phyloP scores from a whole-genome alignment of 768 basidiomycete genomes.

The Naganishia onofrii region DNA sequence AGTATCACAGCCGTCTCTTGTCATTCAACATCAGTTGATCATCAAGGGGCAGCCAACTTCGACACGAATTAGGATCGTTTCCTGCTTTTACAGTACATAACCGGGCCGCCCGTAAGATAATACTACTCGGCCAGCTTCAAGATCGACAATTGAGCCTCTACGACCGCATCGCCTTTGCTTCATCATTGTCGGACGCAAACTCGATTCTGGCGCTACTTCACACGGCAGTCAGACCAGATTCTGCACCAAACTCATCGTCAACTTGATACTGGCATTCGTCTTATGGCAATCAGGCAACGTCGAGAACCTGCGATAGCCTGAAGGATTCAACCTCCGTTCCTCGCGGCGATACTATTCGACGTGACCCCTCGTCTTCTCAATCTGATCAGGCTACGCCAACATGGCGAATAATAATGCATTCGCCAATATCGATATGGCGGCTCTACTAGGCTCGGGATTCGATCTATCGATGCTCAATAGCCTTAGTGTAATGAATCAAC shows the following conservation, averaged over 20 bases:
- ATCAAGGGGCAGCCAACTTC: too few relatives aligned
- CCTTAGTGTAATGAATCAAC: constrained; percentile 1
- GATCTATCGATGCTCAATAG: constrained; percentile 21
- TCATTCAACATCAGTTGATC: too few relatives aligned
- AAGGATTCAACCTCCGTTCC: background rate
- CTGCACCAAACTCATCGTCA: too few relatives aligned
- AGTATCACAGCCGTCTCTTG: too few relatives aligned
- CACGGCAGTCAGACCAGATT: background rate
- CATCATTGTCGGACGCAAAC: background rate
- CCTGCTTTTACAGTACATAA: too few relatives aligned
- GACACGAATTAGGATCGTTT: too few relatives aligned
- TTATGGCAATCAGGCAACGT: background rate
- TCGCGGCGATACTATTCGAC: background rate
- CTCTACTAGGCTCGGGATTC: constrained; percentile 5
- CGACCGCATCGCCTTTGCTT: too few relatives aligned
- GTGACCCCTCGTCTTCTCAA: background rate
- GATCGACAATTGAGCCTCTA: too few relatives aligned
- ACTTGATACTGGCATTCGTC: background rate
- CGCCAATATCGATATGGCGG: constrained; percentile 3
- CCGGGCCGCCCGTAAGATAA: too few relatives aligned
- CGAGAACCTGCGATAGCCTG: background rate
- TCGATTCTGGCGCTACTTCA: background rate
- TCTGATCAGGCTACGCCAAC: background rate
- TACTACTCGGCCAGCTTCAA: too few relatives aligned
- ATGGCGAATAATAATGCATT: constrained; percentile 22